Evolutionary conservation across 352 stramenopile species (phyloP), one percentile per base, ranked within the genome.

Genomic region (Phytophthora agathidicida): DNA sequence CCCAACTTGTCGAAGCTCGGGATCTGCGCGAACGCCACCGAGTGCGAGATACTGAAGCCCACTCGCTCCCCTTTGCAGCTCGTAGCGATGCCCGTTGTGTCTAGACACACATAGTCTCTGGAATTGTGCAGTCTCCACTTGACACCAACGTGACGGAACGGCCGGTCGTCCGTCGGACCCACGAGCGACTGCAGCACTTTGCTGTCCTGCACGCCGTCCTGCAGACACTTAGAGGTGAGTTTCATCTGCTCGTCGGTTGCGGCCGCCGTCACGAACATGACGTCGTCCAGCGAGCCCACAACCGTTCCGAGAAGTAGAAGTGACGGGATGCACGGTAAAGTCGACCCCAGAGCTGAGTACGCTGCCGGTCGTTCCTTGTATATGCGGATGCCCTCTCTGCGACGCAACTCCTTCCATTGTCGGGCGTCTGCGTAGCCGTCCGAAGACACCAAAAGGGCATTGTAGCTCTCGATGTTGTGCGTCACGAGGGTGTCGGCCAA

Each of bases 1-100:
- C 82, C 74, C 52, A 89, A 75, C 32, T 81, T 80, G 23, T 75
- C 73, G 28, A 89, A 88, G 57, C 61, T 76, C 19, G 74, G 60
- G 48, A 91, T 56, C 28, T 68, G 37, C 28, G 57, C 24, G 30
- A 80, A 70, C 20, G 53, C 49, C 24, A 80, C 57, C 2, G 71
- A 80, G 48, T 80, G 71, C 4, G 56, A 74, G 26, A 80, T 46
- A 6, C 54, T 70, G 43, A 58, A 80, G 42, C 67, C 64, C 6
- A 80, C 20, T 3, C 27, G 44, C 7, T 79, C 66, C 11, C 62
- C 57, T 4, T 57, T 43, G 26, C 42, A 32, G 32, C 20, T 61
- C 14, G 30, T 38, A 2, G 58, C 7, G 7, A 77, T 31, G 11
- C 71, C 71, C 10, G 67, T 70, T 8, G 63, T 32, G 33, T 77